A percentile compares a stretch with the other conserved stretches of the same genome.
phyloP scores from a whole-genome alignment of 768 basidiomycete species.

The Suillus ampliporus region DNA sequence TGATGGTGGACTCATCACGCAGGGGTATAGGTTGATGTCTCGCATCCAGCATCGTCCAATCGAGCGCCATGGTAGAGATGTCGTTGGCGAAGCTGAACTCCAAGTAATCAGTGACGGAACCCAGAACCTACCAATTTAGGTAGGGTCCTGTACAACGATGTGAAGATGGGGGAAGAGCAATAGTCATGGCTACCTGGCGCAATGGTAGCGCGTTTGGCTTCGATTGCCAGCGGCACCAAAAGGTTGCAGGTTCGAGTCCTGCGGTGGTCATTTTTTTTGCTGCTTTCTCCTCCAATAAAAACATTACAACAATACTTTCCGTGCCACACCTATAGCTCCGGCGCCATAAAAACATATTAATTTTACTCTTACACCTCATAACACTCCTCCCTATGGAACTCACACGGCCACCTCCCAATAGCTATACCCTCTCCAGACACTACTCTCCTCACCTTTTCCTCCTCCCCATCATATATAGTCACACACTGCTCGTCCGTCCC shows the following conservation, averaged over 20 bases:
- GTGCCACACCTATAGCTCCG: too few relatives aligned
- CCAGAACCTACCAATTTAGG: neutral
- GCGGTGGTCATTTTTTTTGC: slow-evolving; percentile 72
- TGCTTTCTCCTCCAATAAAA: slow-evolving; percentile 7
- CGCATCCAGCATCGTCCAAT: slow-evolving; percentile 75
- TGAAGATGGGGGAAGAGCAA: neutral
- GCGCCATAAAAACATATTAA: slow-evolving; percentile 6
- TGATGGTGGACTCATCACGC: slow-evolving; percentile 63
- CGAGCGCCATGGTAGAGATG: slow-evolving; percentile 64
- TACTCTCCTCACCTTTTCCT: slow-evolving; percentile 38
- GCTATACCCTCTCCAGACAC: slow-evolving; percentile 54
- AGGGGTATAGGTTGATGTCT: slow-evolving; percentile 63
- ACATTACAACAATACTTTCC: too few relatives aligned
- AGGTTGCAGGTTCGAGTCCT: slow-evolving; percentile 98
- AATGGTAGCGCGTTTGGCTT: slow-evolving; percentile 97
- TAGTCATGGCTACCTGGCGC: slow-evolving; percentile 74
- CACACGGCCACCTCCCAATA: slow-evolving; percentile 64
- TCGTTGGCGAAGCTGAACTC: neutral
- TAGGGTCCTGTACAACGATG: neutral
- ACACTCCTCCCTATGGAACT: slow-evolving; percentile 52
- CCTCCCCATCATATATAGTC: slow-evolving; percentile 44
- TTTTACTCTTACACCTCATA: slow-evolving; percentile 9
- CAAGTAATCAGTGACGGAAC: neutral
- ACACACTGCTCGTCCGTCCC: slow-evolving; percentile 62
- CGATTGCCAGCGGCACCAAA: slow-evolving; percentile 81